phyloP scores from a whole-genome alignment of 2,329 filamentous ascomycete species.

The Aspergillus candidus region DNA sequence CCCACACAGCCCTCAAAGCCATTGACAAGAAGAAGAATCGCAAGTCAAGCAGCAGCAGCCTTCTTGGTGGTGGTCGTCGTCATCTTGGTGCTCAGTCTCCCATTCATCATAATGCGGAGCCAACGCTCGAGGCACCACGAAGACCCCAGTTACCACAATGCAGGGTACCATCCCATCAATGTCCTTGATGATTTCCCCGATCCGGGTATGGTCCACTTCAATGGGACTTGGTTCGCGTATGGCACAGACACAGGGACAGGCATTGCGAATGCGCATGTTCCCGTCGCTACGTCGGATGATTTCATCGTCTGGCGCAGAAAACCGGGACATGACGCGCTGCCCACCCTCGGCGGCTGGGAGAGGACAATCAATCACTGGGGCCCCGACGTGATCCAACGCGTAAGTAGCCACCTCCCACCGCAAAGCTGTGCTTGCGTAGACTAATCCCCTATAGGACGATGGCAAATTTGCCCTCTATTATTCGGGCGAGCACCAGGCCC shows the following conservation, averaged over 20 bases:
- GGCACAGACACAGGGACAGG: slow-evolving; percentile 22
- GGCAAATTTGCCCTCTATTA: slow-evolving; percentile 56
- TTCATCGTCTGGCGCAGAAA: slow-evolving; percentile 44
- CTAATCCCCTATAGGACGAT: slow-evolving; percentile 22
- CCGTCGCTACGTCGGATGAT: slow-evolving; percentile 46
- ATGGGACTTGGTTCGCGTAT: slow-evolving; percentile 31
- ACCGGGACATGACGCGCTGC: slow-evolving; percentile 46
- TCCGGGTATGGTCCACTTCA: slow-evolving; percentile 24
- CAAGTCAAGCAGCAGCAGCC: slow-evolving; percentile 5
- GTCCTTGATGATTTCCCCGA: slow-evolving; percentile 26
- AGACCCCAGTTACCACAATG: slow-evolving; percentile 14
- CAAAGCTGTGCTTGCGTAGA: background rate
- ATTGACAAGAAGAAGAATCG: slow-evolving; percentile 11
- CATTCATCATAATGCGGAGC: slow-evolving; percentile 12
- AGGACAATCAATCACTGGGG: slow-evolving; percentile 46
- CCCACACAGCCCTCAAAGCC: background rate
- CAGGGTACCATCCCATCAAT: slow-evolving; percentile 15
- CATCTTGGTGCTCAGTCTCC: slow-evolving; percentile 17
- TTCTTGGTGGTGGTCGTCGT: slow-evolving; percentile 12
- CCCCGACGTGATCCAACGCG: slow-evolving; percentile 44
- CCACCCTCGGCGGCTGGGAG: slow-evolving; percentile 47
- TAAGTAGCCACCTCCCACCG: slow-evolving; percentile 13
- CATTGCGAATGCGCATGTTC: slow-evolving; percentile 38
- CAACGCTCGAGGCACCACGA: slow-evolving; percentile 1
- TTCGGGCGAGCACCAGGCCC: slow-evolving; percentile 40